Base-by-base conservation (phyloP, 495 filamentous ascomycete genomes). In the Aspergillus egyptiacus region DNA sequence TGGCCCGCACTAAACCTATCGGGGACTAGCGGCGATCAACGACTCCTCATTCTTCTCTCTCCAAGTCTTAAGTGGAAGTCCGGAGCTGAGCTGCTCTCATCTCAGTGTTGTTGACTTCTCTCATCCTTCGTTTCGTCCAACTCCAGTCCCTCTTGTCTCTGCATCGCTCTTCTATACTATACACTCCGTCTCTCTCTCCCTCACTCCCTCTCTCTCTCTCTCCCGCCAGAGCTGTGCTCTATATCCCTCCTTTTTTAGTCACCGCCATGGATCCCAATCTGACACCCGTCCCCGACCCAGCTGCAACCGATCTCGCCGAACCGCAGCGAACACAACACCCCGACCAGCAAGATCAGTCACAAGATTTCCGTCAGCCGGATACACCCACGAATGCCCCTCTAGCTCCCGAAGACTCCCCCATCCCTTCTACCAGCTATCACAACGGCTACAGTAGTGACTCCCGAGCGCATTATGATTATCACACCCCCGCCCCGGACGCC, bases 371-470 rank as follows among this genome's bases (percentile, higher is more conserved):
- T n/a, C n/a, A n/a, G n/a, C n/a, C n/a, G n/a, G n/a, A n/a, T n/a
- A 24, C 50, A 24, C 33, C 55, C 20, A 55, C 59, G 7, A 65
- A 69, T 36, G 50, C 65, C 15, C 61, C 63, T 50, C 55, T 60
- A 2, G 55, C 62, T 5, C 57, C 60, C n/a, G 70, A 75, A 5
- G 70, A 70, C 13, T 32, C 55, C 6, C 39, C 55, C 13, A 54
- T 54, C 50, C 56, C 58, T 19, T 38, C 56, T 5, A 56, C 53
- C 17, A 51, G 39, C 36, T 53, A 63, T 41, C 61, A 66, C 42
- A 63, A 66, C 40, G 70, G 66, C 24, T 72, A 71, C 45, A 70
- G 59, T 53, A 72, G 72, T 55, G 73, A 73, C 46, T 67, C 69
- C 18, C 70, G 63, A 35, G 61, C 63, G 18, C 67, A 76, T 51